These are phyloP conservation scores for Eutypa lata DNA, from an alignment of 2,329 filamentous ascomycete species.

Conservation along the genomic window DNA sequence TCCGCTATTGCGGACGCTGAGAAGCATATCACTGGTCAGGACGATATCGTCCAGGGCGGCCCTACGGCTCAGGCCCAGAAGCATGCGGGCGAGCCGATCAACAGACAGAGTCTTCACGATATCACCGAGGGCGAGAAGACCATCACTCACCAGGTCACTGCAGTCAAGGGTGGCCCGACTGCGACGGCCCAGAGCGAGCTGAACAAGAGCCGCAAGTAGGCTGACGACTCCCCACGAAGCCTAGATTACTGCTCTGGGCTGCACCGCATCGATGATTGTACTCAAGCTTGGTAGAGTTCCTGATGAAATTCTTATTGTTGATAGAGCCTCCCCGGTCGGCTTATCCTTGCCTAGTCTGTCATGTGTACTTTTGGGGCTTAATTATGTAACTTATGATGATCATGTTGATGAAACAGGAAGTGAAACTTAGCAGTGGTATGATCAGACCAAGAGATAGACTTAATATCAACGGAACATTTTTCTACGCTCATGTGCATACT, in stretches of 20 bases:
- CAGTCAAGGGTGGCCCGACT: conserved; percentile 36
- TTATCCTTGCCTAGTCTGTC: background rate
- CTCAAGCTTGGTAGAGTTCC: background rate
- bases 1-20: conserved; percentile 38
- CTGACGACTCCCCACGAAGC: background rate
- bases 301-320: too few species aligned
- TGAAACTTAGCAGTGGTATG: too few species aligned
- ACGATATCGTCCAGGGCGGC: conserved; percentile 31
- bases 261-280: background rate
- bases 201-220: conserved; percentile 14
- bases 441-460: too few species aligned
- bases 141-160: background rate
- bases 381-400: too few species aligned
- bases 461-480: too few species aligned
- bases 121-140: conserved; percentile 36
- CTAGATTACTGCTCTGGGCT: background rate
- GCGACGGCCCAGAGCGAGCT: conserved; percentile 33
- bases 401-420: too few species aligned
- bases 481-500: too few species aligned
- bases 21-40: conserved; percentile 33
- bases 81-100: conserved; percentile 29
- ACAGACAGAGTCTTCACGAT: conserved; percentile 31
- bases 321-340: too few species aligned
- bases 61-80: conserved; percentile 38
- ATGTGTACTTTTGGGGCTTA: too few species aligned